Percentiles rank a stretch among this genome's conserved stretches.
Conservation (phyloP, 2,329 filamentous ascomycete genomes). For the Cadophora sp. region DNA sequence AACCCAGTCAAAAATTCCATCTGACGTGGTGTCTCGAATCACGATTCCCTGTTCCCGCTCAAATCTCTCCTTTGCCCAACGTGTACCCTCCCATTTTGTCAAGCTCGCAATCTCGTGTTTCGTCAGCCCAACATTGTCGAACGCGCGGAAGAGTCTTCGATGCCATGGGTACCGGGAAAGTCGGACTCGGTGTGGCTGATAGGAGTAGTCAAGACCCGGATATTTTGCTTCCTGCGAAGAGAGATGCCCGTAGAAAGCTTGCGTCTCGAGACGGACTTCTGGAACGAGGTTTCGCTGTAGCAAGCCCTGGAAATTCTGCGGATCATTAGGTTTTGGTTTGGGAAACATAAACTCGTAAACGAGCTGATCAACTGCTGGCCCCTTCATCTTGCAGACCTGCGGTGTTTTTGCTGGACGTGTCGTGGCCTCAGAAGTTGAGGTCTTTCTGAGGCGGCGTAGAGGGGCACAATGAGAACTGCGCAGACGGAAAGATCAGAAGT, state of each 20-base stretch:
- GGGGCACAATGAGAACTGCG: slow-evolving; percentile 16
- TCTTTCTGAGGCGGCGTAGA: slow-evolving; percentile 29
- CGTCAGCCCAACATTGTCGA: slow-evolving; percentile 73
- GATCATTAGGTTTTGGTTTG: slow-evolving; percentile 70
- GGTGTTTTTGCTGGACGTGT: slow-evolving; percentile 11
- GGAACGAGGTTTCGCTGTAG: slow-evolving; percentile 72
- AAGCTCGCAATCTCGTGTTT: slow-evolving; percentile 71
- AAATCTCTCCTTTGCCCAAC: slow-evolving; percentile 82
- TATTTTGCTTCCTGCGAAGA: slow-evolving; percentile 83
- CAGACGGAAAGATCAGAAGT: slow-evolving; percentile 18
- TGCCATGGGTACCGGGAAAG: slow-evolving; percentile 80
- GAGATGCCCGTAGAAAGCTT: slow-evolving; percentile 77
- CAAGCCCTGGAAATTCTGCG: slow-evolving; percentile 73
- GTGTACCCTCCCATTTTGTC: slow-evolving; percentile 84
- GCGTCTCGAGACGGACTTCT: slow-evolving; percentile 79
- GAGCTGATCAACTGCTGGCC: slow-evolving; percentile 72
- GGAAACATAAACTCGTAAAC: slow-evolving; percentile 79
- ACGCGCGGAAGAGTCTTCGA: slow-evolving; percentile 75
- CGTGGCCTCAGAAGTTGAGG: slow-evolving; percentile 28
- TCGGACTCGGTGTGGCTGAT: slow-evolving; percentile 76
- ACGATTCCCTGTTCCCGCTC: slow-evolving; percentile 75
- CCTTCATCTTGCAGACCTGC: slow-evolving; percentile 64
- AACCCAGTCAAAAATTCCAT: slow-evolving; percentile 70
- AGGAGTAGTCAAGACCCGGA: slow-evolving; percentile 79
- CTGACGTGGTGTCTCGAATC: slow-evolving; percentile 75